Base-by-base conservation (phyloP, 306 rosid species). In the Hylodesmum podocarpum region DNA sequence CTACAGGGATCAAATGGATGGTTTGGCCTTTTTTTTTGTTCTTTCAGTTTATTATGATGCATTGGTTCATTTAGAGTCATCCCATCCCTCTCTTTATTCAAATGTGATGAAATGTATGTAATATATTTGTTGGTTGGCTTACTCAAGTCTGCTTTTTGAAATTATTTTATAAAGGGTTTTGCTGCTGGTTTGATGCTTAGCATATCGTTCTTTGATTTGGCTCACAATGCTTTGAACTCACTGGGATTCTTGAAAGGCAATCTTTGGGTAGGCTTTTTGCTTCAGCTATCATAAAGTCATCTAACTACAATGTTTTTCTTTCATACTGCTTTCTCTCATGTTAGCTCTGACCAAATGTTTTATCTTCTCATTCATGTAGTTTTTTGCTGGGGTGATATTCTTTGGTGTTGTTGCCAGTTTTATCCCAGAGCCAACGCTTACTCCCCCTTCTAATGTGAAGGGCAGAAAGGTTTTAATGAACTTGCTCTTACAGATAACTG, bases 141-240 rank as follows among this genome's bases (percentile, higher is more conserved):
- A 24, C 14, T 33, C 1, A 1, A 43, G 37, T 47, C 1, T 74
- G 50, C 3, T 77, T 47, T 58, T 24, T 25, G 16, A 80, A 68
- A 72, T 41, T 33, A 44, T 28, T 81, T 73, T 41, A 21, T 73
- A 71, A 83, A 92, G 99, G 98, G 98, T 71, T 95, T 95, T 86
- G 99, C 99, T 40, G 97, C 97, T 59, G 99, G 99, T 78, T 84
- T 95, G 77, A 91, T 95, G 98, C 83, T 95, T 33, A 95, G 99
- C 86, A 95, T 91, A 71, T 95, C 99, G 31, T 93, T 96, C 88
- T 90, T 96, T 43, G 99, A 96, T 84, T 87, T 96, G 70, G 99
- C 99, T 88, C 99, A 93, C 80, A 96, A 92, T 73, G 97, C 99
- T 72, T 80, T 93, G 44, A 96, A 96, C 83, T 88, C 99, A 8